These are phyloP conservation scores for Cynanchum wilfordii DNA, from an alignment of 257 asterid species.

Conservation along the genomic window DNA sequence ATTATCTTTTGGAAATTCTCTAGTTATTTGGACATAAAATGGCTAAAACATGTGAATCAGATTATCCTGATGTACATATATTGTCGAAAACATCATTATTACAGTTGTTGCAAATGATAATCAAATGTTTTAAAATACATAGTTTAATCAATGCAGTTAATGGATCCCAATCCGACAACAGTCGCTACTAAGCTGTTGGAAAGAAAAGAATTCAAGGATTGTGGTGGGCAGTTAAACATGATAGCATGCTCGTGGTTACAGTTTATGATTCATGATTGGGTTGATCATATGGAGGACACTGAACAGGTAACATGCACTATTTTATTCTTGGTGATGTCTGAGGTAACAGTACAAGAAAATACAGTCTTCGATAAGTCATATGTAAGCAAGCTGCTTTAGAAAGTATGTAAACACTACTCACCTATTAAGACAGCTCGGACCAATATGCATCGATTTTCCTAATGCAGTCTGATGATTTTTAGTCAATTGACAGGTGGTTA, in stretches of 20 bases:
- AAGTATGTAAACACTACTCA: not conserved
- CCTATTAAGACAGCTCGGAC: not conserved
- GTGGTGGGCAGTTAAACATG: constrained; percentile 30
- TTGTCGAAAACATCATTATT: not conserved
- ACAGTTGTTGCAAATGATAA: not conserved
- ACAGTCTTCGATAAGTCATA: not conserved
- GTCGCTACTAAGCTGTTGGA: constrained; percentile 31
- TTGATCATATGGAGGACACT: constrained; percentile 36
- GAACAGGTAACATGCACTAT: constrained; percentile 16
- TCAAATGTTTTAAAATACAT: not conserved
- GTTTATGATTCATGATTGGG: constrained; percentile 36
- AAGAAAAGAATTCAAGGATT: constrained; percentile 22
- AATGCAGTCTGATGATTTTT: not conserved
- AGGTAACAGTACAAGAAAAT: not conserved
- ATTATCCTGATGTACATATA: not conserved
- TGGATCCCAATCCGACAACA: constrained; percentile 29
- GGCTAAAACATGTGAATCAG: not conserved
- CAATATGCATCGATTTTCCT: not conserved
- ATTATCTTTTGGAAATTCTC: not conserved
- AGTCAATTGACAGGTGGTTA: constrained; percentile 12
- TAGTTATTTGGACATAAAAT: not conserved
- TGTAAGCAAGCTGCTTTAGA: not conserved
- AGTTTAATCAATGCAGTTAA: constrained; percentile 13
- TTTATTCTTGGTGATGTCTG: not conserved
- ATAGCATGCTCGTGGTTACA: constrained; percentile 33